These are phyloP conservation scores for Monosporascus sp. DNA, from an alignment of 2,329 filamentous ascomycete species.

Conservation along the genomic window DNA sequence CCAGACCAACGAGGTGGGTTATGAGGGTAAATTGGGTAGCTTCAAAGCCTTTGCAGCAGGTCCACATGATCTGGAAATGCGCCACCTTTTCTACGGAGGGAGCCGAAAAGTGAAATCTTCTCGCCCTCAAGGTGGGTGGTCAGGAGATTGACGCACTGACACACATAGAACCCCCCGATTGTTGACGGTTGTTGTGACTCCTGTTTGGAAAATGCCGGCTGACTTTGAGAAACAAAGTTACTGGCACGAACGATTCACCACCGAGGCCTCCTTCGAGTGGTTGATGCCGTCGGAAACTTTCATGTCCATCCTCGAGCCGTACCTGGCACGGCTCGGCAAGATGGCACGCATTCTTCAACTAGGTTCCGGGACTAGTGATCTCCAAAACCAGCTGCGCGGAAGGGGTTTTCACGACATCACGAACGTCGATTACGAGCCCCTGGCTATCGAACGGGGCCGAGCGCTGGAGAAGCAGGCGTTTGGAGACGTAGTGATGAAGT, in stretches of 20 bases:
- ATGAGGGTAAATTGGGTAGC: no score
- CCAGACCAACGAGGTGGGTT: no score
- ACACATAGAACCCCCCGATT: no score
- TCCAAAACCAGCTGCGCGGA: conserved; percentile 41
- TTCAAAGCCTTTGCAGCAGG: no score
- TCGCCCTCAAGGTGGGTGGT: no score
- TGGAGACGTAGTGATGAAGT: conserved; percentile 38
- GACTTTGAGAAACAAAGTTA: conserved; percentile 46
- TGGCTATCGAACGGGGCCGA: conserved; percentile 38
- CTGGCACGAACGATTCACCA: conserved; percentile 42
- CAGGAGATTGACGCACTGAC: no score
- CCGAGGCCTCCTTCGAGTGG: conserved; percentile 44
- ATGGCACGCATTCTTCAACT: conserved; percentile 37
- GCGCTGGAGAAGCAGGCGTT: conserved; percentile 35
- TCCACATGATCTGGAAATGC: no score
- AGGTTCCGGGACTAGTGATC: conserved; percentile 45
- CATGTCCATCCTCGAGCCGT: conserved; percentile 33
- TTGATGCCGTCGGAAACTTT: conserved; percentile 37
- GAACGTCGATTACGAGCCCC: conserved; percentile 46
- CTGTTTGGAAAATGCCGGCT: conserved; percentile 12
- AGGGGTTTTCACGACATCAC: conserved; percentile 38
- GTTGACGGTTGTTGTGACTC: neutral
- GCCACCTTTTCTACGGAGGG: no score
- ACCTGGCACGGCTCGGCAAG: conserved; percentile 24
- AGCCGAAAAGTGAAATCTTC: no score